Conservation (phyloP, 2,329 filamentous ascomycete genomes). For the Aspergillus sp. region DNA sequence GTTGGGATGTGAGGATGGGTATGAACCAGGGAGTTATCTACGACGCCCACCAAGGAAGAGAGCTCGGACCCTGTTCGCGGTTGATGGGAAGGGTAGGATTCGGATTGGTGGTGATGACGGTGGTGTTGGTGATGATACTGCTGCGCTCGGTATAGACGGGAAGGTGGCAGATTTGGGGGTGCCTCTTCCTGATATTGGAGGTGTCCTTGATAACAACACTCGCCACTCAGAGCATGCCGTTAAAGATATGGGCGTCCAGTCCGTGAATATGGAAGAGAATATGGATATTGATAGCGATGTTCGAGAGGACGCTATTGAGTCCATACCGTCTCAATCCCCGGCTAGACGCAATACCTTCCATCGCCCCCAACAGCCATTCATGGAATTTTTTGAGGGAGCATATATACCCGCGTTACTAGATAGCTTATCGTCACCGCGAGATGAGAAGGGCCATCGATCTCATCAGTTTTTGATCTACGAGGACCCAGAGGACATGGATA, state of each 20-base stretch:
- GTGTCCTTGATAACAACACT: background rate
- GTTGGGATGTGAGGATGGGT: background rate
- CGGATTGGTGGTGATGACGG: background rate
- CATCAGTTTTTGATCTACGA: conserved; percentile 21
- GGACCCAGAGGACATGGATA: conserved; percentile 14
- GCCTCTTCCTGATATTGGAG: background rate
- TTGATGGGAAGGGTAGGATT: background rate
- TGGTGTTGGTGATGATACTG: background rate
- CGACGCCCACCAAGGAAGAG: conserved; percentile 8
- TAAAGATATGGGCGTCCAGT: background rate
- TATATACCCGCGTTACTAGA: background rate
- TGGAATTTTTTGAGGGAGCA: background rate
- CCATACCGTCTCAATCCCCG: background rate
- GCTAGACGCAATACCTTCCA: background rate
- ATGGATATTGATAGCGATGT: background rate
- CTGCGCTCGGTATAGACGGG: background rate
- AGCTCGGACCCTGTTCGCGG: background rate
- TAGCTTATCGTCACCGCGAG: background rate
- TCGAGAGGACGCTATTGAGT: background rate
- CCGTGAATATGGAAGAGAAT: background rate
- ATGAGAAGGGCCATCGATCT: background rate
- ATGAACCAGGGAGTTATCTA: background rate
- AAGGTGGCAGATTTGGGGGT: background rate
- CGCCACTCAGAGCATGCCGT: background rate
- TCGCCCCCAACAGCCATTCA: background rate